Evolutionary conservation across 257 asterid genomes (phyloP), one percentile per base, ranked within the genome.

Genomic region (Scutellaria minor): DNA sequence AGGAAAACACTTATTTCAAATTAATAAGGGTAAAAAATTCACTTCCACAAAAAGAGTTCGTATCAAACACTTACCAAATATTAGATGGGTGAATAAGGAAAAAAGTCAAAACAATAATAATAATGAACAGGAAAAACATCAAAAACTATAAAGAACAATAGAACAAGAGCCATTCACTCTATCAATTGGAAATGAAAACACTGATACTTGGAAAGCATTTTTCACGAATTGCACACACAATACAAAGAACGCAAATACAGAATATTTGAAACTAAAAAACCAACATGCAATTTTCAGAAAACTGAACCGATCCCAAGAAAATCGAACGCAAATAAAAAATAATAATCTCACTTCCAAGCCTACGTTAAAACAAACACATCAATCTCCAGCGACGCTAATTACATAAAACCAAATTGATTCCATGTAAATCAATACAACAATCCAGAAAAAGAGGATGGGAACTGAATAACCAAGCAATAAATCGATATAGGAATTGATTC

Each of bases 231-330:
- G 48, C 58, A n/a, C 13, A 6, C 52, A 62, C 47, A 50, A 64
- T 1, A 35, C 9, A 58, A 66, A 18, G 9, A 59, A 80, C 57
- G 64, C 75, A 27, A 20, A 44, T 20, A 55, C 47, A 31, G 9
- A 75, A 35, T 42, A 78, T 14, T 48, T 47, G 53, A 44, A 45
- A 67, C 35, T 39, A 22, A 68, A 35, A 24, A 76, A 69, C 6
- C 40, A 54, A 46, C 75, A 37, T 74, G 77, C 85, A 83, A 57
- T 78, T 73, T 73, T 68, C 13, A 9, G 37, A 64, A 57, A 80
- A 80, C 45, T 64, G 70, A 47, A 78, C 64, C 63, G 77, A 75
- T 77, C 77, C 61, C 77, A 24, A 73, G 69, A 71, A 70, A 75
- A 76, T 55, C 72, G 31, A 15, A 68, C 41, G 58, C 63, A 42